Conservation (phyloP, 2,329 filamentous ascomycete species). For the Fusarium sp. region DNA sequence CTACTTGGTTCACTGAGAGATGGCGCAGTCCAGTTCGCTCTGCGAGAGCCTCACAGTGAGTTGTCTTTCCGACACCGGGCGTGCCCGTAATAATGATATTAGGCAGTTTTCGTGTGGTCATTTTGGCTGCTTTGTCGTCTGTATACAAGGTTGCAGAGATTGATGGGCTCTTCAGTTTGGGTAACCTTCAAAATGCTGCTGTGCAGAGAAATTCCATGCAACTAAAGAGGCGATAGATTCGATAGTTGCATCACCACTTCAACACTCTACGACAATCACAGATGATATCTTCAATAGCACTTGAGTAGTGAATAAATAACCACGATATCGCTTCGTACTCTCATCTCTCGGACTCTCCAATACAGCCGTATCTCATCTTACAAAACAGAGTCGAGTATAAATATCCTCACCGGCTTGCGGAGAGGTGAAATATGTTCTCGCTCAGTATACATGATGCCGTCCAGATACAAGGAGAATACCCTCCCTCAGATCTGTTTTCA, state of each 20-base stretch:
- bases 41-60: constrained; percentile 84
- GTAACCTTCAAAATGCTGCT: constrained; percentile 11
- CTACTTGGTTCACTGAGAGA: constrained; percentile 87
- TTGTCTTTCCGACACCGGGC: constrained; percentile 95
- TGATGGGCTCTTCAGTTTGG: constrained; percentile 16
- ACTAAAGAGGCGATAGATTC: constrained; percentile 29
- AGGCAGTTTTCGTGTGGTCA: constrained; percentile 64
- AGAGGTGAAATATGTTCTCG: constrained; percentile 18
- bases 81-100: constrained; percentile 97
- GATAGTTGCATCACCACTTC: constrained; percentile 16
- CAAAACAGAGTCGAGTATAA: constrained; percentile 31
- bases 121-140: constrained; percentile 7
- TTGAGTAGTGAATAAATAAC: constrained; percentile 25
- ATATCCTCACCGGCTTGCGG: constrained; percentile 29
- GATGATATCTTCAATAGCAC: neutral
- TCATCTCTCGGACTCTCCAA: constrained; percentile 34
- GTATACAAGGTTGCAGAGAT: constrained; percentile 35
- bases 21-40: constrained; percentile 81
- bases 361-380: constrained; percentile 41
- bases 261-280: neutral
- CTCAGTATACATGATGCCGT: constrained; percentile 40
- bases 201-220: constrained; percentile 17
- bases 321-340: constrained; percentile 33
- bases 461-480: constrained; percentile 31
- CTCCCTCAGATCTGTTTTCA: constrained; percentile 37